These are phyloP conservation scores for Senecio squalidus DNA, from an alignment of 140 eudicot species.

Conservation along the genomic window DNA sequence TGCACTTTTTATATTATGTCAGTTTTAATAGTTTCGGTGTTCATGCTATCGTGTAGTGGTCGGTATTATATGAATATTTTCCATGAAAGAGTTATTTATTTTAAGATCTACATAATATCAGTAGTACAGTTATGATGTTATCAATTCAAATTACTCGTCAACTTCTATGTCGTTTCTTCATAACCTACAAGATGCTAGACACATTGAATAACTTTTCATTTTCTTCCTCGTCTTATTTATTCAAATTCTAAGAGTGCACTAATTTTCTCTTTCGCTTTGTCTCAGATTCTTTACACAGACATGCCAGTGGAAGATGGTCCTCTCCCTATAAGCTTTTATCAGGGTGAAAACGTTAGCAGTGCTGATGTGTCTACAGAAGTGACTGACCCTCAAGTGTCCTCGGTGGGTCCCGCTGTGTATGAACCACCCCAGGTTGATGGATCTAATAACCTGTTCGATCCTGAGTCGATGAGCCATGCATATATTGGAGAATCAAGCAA, in stretches of 20 bases:
- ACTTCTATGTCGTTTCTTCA: too few relatives aligned
- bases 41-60: too few relatives aligned
- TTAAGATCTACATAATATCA: too few relatives aligned
- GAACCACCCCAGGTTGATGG: constrained; percentile 17
- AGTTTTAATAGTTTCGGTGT: too few relatives aligned
- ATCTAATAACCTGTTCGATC: constrained; percentile 28
- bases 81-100: background rate
- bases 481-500: constrained; percentile 42
- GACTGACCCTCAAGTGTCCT: constrained; percentile 18
- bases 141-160: too few relatives aligned
- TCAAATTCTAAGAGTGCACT: background rate
- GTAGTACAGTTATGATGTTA: too few relatives aligned
- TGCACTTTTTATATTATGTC: too few relatives aligned
- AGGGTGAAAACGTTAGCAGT: constrained; percentile 16
- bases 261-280: background rate
- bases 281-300: constrained; percentile 58
- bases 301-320: constrained; percentile 31
- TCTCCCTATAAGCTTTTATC: constrained; percentile 23
- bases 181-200: constrained; percentile 10
- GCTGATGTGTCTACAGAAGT: constrained; percentile 22
- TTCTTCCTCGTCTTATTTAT: background rate
- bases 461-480: constrained; percentile 47
- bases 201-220: background rate
- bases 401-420: constrained; percentile 21
- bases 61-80: too few relatives aligned